Percentiles rank a stretch among this genome's conserved stretches.
Conservation (phyloP, 2,329 filamentous ascomycete species). For the Diaporthe sp. region DNA sequence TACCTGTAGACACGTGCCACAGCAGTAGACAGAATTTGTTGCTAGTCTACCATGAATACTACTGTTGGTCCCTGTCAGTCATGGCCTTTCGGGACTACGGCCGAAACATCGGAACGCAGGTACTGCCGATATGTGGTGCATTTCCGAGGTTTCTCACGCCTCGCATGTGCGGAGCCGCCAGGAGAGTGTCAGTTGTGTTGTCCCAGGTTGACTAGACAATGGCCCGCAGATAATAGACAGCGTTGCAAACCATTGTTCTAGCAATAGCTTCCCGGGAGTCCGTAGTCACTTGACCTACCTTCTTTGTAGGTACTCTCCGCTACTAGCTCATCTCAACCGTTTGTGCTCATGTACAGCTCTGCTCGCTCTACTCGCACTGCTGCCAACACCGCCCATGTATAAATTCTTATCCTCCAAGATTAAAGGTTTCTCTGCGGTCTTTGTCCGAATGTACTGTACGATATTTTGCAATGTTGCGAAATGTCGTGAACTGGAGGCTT, state of each 20-base stretch:
- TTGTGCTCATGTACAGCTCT: no score
- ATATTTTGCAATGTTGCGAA: neutral
- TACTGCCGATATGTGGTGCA: neutral
- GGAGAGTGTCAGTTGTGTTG: neutral
- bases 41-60: neutral
- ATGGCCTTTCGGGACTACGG: neutral
- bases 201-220: neutral
- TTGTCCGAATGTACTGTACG: no score
- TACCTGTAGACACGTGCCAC: neutral
- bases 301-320: no score
- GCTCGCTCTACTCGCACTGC: no score
- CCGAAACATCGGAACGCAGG: neutral
- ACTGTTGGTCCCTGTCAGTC: neutral
- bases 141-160: neutral
- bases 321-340: no score
- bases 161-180: neutral
- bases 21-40: neutral
- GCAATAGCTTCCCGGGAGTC: no score
- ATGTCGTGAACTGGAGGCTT: neutral
- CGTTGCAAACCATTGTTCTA: no score
- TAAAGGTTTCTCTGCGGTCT: no score
- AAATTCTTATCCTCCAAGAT: no score
- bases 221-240: no score
- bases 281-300: no score
- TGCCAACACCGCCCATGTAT: no score